Conservation (phyloP, 1,139 yeast genomes). For the Nakaseomyces sp. region DNA sequence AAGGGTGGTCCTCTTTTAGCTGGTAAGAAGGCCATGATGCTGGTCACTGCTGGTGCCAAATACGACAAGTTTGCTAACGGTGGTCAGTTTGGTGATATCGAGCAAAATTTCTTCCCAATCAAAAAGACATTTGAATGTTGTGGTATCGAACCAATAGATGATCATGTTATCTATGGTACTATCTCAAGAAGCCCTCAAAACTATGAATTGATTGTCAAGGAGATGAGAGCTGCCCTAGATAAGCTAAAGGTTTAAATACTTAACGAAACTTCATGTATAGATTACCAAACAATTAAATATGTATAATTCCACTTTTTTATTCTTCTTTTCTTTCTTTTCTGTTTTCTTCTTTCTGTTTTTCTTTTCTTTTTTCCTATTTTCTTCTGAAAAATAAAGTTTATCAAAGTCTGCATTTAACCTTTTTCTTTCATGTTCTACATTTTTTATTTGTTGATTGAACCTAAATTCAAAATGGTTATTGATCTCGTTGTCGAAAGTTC, state of each 20-base stretch:
- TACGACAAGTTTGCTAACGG: conserved; percentile 13
- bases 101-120: neutral
- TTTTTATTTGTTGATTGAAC: too few relatives aligned
- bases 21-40: conserved; percentile 22
- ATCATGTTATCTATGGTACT: neutral
- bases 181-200: neutral
- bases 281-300: too few relatives aligned
- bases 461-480: too few relatives aligned
- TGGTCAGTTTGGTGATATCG: conserved; percentile 20
- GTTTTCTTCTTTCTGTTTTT: too few relatives aligned
- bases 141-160: neutral
- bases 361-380: too few relatives aligned
- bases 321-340: too few relatives aligned
- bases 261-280: too few relatives aligned
- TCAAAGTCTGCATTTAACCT: too few relatives aligned
- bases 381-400: too few relatives aligned
- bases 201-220: conserved; percentile 1
- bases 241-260: neutral
- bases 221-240: neutral
- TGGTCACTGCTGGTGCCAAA: conserved; percentile 19
- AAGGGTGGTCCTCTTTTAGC: conserved; percentile 20
- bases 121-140: neutral
- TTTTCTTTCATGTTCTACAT: too few relatives aligned
- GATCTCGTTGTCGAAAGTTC: too few relatives aligned
- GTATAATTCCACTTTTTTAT: neutral